Evolutionary conservation across 768 basidiomycete genomes (phyloP), one percentile per base, ranked within the genome.

Genomic region (Russula earlei): DNA sequence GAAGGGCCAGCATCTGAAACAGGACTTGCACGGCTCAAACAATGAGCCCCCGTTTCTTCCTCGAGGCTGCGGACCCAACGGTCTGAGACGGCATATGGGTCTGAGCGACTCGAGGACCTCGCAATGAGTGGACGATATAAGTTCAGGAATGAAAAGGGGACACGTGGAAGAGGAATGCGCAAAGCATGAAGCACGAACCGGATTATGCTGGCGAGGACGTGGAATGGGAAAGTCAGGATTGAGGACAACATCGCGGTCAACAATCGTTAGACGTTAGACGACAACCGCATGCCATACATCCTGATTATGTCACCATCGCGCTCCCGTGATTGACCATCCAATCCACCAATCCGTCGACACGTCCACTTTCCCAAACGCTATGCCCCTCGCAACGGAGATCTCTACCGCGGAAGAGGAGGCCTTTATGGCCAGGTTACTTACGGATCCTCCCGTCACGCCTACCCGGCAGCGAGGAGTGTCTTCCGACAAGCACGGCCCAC

Each of bases 1-100:
- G 81, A 80, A 4, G 82, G 78, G 8, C 68, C 70, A 15, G 72
- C 66, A 19, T 69, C 63, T 7, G 71, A 69, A 11, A 66, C 59
- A 65, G 69, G n/a, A 68, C 63, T 20, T 27, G 50, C 58, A 19
- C 75, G 72, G 46, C 77, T 77, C 42, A 84, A 71, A 53, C 75
- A 81, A 15, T 83, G 70, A 0, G 87, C 88, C 5, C 90, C 89
- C 0, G 89, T 91, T 66, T 90, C 87, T 56, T 91, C 88, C 67
- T 94, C 90, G 5, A 93, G 75, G 29, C 84, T 80, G 20, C 83
- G 77, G 17, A 94, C 75, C 85, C 88, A 91, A 25, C 83, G 75
- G 59, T 89, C 89, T 0, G 81, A 76, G 0, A 81, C 84, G 15
- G 78, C 74, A n/a, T 71, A 70, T 3, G 79, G 70, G 59, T 77